Conservation (phyloP, 75 land plant species). For the Cupressus sempervirens region DNA sequence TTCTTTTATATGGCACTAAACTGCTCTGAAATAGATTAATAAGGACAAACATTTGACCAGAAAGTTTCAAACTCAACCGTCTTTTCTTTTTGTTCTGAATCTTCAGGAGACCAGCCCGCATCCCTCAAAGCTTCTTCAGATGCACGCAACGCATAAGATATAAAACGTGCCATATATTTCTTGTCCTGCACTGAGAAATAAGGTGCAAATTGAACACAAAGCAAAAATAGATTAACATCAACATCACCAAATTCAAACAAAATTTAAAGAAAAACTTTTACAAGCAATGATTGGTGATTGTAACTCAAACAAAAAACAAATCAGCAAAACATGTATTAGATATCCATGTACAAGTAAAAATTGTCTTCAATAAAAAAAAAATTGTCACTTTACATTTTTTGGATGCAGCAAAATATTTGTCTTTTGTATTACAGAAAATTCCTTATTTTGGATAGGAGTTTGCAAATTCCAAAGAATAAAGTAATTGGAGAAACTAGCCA, state of each 20-base stretch:
- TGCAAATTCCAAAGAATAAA: not conserved
- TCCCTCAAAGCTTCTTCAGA: slow-evolving; percentile 90
- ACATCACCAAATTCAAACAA: not conserved
- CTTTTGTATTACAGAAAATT: not conserved
- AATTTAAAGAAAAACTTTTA: not conserved
- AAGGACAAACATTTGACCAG: not conserved
- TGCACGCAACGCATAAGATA: slow-evolving; percentile 89
- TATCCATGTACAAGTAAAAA: not conserved
- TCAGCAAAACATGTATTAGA: not conserved
- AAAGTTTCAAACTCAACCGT: slow-evolving; percentile 51
- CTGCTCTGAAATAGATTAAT: slow-evolving; percentile 3
- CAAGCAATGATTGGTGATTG: not conserved
- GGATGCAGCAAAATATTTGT: not conserved
- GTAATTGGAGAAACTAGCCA: not conserved
- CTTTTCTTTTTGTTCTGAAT: slow-evolving; percentile 51
- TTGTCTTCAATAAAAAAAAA: not conserved
- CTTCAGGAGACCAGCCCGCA: slow-evolving; percentile 79
- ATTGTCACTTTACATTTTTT: not conserved
- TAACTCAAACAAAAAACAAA: not conserved
- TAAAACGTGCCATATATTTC: slow-evolving; percentile 71
- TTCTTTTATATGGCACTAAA: not conserved
- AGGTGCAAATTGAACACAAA: slow-evolving; percentile 4
- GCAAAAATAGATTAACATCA: not conserved
- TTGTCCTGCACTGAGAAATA: slow-evolving; percentile 44
- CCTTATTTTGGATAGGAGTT: not conserved